phyloP scores from a whole-genome alignment of 305 asterid species.

The Rubia occidens region DNA sequence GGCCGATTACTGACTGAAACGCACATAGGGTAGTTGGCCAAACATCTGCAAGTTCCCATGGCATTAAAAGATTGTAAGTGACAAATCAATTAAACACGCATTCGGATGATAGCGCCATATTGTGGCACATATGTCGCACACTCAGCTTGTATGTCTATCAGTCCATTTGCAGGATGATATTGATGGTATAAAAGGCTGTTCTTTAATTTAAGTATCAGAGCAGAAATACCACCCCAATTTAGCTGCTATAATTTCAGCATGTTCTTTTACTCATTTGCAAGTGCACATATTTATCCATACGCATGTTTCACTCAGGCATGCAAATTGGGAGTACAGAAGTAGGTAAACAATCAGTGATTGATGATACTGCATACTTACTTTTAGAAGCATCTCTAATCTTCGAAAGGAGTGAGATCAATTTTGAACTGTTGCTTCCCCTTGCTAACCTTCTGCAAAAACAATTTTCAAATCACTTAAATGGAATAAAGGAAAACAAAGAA shows the following conservation, averaged over 20 bases:
- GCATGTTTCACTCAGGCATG: neutral
- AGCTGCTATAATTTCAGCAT: neutral
- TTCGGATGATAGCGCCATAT: neutral
- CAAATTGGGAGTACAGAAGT: neutral
- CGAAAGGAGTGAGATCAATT: constrained; percentile 71
- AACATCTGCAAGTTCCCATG: neutral
- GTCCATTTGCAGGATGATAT: neutral
- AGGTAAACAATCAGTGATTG: neutral
- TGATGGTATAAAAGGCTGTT: neutral
- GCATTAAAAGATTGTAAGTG: neutral
- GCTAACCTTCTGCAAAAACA: constrained; percentile 53
- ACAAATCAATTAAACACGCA: neutral
- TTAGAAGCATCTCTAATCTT: constrained; percentile 18
- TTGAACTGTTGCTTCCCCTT: constrained; percentile 64
- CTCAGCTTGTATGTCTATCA: neutral
- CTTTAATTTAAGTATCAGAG: neutral
- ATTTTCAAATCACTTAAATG: neutral
- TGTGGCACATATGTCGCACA: neutral
- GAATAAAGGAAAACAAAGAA: neutral
- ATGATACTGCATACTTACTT: neutral
- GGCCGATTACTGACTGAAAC: neutral
- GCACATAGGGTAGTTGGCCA: neutral
- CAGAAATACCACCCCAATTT: neutral
- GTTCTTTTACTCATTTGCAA: neutral
- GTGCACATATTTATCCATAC: neutral